A percentile compares a stretch with the other conserved stretches of the same genome.
phyloP scores from a whole-genome alignment of 306 rosid species.

The Dalbergia cochinchinensis region DNA sequence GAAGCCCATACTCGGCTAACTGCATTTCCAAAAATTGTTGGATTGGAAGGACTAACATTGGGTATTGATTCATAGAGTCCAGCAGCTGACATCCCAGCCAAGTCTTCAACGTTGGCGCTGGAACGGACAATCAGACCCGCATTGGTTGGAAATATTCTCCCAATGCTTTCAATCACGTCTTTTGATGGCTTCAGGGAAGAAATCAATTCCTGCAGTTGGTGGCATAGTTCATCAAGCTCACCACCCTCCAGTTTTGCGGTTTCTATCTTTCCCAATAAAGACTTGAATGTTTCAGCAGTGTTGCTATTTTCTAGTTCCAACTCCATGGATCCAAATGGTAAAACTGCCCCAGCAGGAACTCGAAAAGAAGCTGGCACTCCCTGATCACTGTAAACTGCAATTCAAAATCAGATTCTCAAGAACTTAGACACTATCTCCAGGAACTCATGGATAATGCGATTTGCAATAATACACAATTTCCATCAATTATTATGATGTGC shows the following conservation, averaged over 20 bases:
- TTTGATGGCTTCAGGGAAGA: constrained; percentile 71
- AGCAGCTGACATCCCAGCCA: constrained; percentile 98
- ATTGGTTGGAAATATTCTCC: constrained; percentile 68
- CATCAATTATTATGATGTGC: constrained; percentile 18
- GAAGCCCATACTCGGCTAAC: constrained; percentile 91
- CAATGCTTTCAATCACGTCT: constrained; percentile 69
- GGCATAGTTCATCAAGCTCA: constrained; percentile 75
- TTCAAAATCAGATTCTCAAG: constrained; percentile 45
- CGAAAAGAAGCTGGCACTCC: constrained; percentile 85
- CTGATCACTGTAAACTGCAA: constrained; percentile 77
- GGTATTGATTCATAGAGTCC: constrained; percentile 97
- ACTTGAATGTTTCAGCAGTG: constrained; percentile 66
- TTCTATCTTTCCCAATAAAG: constrained; percentile 72
- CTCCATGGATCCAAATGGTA: constrained; percentile 97
- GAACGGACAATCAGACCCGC: constrained; percentile 87
- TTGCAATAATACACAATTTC: constrained; percentile 34
- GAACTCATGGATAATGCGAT: constrained; percentile 25
- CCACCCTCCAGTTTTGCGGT: constrained; percentile 70
- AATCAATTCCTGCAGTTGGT: constrained; percentile 80
- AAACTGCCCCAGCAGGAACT: constrained; percentile 89
- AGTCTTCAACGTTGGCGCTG: constrained; percentile 96
- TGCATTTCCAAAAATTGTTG: constrained; percentile 71
- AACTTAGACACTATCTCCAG: constrained; percentile 16
- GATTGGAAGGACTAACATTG: constrained; percentile 84
- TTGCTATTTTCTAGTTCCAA: constrained; percentile 73